These are phyloP conservation scores for Mycosarcoma maydis DNA, from an alignment of 1,284 basidiomycete genomes.

Conservation along the genomic window DNA sequence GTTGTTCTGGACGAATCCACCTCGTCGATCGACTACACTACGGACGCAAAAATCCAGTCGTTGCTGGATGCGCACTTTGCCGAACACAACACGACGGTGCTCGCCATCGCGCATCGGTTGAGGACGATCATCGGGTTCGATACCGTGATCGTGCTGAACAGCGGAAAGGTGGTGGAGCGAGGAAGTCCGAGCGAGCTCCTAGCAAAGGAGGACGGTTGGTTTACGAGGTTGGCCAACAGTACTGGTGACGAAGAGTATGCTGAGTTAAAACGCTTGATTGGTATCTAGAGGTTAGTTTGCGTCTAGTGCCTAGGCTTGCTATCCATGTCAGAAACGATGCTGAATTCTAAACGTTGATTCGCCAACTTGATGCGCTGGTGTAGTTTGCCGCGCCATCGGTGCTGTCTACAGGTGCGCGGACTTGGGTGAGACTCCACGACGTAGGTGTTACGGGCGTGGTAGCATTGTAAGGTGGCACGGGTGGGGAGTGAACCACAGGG, in stretches of 20 bases:
- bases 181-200: constrained; percentile 75
- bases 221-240: constrained; percentile 71
- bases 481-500: too few species aligned
- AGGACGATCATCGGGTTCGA: constrained; percentile 83
- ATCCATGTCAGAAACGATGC: too few species aligned
- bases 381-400: too few species aligned
- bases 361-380: too few species aligned
- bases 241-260: constrained; percentile 31
- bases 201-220: constrained; percentile 72
- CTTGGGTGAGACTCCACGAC: too few species aligned
- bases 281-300: neutral
- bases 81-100: constrained; percentile 74
- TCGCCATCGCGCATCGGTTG: constrained; percentile 78
- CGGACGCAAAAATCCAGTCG: constrained; percentile 82
- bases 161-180: constrained; percentile 77
- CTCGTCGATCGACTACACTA: constrained; percentile 78
- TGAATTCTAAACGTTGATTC: too few species aligned
- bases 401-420: too few species aligned
- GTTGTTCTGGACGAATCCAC: constrained; percentile 75
- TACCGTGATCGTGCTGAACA: constrained; percentile 79
- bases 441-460: too few species aligned
- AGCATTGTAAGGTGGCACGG: too few species aligned
- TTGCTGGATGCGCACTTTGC: constrained; percentile 83
- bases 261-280: constrained; percentile 9
- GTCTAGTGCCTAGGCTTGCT: too few species aligned